These are phyloP conservation scores for Penicillium flavigenum DNA, from an alignment of 495 filamentous ascomycete genomes.

Conservation along the genomic window DNA sequence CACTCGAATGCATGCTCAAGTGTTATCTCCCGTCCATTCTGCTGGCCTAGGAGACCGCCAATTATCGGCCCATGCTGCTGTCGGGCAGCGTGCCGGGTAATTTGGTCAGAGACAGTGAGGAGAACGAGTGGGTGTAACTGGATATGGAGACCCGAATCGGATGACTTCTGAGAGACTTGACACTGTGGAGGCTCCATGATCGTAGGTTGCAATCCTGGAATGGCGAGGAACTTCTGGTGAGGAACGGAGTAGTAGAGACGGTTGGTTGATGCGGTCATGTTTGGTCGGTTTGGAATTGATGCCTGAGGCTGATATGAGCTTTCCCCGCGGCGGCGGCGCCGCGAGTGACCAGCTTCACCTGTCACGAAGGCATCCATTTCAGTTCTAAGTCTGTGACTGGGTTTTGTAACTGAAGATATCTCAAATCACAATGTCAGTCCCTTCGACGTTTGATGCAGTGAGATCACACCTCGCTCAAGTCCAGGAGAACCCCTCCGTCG, in stretches of 20 bases:
- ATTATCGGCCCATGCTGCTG: slow-evolving; percentile 71
- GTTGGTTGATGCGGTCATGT: slow-evolving; percentile 23
- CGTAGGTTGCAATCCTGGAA: slow-evolving; percentile 17
- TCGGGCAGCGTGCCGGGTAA: slow-evolving; percentile 84
- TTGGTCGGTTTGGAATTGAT: slow-evolving; percentile 16
- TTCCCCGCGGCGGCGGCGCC: slow-evolving; percentile 13
- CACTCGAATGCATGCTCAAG: slow-evolving; percentile 93
- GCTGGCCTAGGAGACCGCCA: slow-evolving; percentile 84
- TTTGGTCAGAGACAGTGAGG: slow-evolving; percentile 94
- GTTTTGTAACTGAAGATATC: background rate
- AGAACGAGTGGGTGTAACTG: slow-evolving; percentile 92
- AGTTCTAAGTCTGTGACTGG: background rate
- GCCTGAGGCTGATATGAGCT: slow-evolving; percentile 18
- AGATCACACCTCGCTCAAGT: slow-evolving; percentile 39
- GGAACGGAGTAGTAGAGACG: slow-evolving; percentile 9
- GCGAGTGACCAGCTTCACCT: background rate
- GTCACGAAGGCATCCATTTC: background rate
- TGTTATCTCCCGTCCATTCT: slow-evolving; percentile 84
- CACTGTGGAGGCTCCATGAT: slow-evolving; percentile 40
- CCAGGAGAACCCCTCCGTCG: slow-evolving; percentile 35
- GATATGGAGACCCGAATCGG: slow-evolving; percentile 75
- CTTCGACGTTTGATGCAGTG: slow-evolving; percentile 40
- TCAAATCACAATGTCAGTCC: slow-evolving; percentile 36
- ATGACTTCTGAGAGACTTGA: slow-evolving; percentile 64
- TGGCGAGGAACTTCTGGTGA: background rate